These are phyloP conservation scores for Rubia tinctorum DNA, from an alignment of 305 asterid genomes.

Conservation along the genomic window DNA sequence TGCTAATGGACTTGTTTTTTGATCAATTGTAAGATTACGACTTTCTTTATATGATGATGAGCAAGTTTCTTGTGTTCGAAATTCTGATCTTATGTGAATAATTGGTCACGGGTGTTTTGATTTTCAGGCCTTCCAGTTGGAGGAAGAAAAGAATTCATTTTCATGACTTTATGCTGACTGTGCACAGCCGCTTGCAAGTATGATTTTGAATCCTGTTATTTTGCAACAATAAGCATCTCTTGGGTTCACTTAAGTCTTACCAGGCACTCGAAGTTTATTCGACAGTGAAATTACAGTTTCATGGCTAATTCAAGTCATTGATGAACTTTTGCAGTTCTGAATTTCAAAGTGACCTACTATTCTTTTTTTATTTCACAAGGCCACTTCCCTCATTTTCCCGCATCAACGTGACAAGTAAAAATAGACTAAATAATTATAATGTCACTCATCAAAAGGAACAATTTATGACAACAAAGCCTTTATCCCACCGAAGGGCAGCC, in stretches of 20 bases:
- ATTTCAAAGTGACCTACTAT: neutral
- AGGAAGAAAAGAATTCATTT: slow-evolving; percentile 98
- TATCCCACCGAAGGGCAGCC: neutral
- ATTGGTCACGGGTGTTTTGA: neutral
- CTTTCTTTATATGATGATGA: slow-evolving; percentile 11
- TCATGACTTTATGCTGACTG: slow-evolving; percentile 93
- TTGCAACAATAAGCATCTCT: neutral
- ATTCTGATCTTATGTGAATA: neutral
- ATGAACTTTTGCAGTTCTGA: neutral
- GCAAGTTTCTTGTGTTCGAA: slow-evolving; percentile 10
- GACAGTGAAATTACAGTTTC: neutral
- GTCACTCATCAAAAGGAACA: neutral
- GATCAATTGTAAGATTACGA: slow-evolving; percentile 60
- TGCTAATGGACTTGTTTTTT: slow-evolving; percentile 93
- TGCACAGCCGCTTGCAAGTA: slow-evolving; percentile 90
- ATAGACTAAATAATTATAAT: neutral
- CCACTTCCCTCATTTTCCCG: neutral
- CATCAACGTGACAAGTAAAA: neutral
- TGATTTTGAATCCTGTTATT: slow-evolving; percentile 16
- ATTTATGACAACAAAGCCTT: neutral
- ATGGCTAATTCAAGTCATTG: neutral
- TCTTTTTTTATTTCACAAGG: neutral
- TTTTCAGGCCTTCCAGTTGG: slow-evolving; percentile 83
- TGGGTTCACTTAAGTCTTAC: neutral
- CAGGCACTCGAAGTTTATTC: neutral